Evolutionary conservation across 23 red algal species (phyloP), one percentile per base, ranked within the genome.

Genomic region (Chondrus crispus): DNA sequence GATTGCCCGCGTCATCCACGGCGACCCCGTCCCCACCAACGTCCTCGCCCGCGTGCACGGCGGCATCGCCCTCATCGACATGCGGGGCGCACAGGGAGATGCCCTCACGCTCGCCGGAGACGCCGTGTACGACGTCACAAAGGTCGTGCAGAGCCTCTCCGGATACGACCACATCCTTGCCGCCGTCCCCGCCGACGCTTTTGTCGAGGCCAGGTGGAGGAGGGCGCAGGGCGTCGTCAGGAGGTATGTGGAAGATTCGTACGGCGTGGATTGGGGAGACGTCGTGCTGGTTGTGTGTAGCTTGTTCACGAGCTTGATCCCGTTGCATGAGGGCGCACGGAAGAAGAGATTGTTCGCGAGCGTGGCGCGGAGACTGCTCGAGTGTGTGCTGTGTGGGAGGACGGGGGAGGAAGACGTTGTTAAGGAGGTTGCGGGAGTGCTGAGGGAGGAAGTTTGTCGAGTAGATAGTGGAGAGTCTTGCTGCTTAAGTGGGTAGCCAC

Each of bases 11-110:
- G 18, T 66, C 9, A 87, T 87, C 55, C 84, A 87, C 46, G 84
- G 84, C 2, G 84, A 87, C 42, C 62, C 84, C 4, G 84, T 87
- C 8, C 46, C 74, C 6, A 87, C 84, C 64, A 87, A 87, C 35
- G 46, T 87, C 5, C 84, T 87, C 18, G 55, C 50, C 33, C 28
- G 66, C 2, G 38, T 48, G 22, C 45, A 72, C 4, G 6, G 32
- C 47, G 44, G 41, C 26, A 41, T 68, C 28, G 10, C 57, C 5
- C 74, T 68, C 30, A 29, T 87, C 16, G 84, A 87, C 18, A 68
- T 72, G 63, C 84, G 84, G 18, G 84, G 84, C 22, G 45, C 66
- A 12, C 84, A 72, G 16, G 84, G 84, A 13, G 16, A 72, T 2
- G 18, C 74, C 45, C 44, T 33, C 10, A 72, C 62, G 14, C 45